Evolutionary conservation across 225 moss, liverwort and hornwort species (phyloP).

Genomic region (Polytrichum commune): DNA sequence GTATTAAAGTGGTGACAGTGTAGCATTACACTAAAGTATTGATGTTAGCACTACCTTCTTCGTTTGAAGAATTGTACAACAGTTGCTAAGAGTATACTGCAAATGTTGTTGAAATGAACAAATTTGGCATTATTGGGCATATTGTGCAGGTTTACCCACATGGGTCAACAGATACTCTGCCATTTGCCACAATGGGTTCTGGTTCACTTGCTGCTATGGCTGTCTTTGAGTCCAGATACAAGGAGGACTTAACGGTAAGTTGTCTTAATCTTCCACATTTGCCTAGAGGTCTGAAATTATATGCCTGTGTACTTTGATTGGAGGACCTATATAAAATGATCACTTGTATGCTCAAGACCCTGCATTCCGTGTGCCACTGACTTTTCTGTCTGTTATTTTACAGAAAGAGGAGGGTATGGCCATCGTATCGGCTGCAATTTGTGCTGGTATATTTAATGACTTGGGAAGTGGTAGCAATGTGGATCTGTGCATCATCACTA

Average conservation of each 20-base stretch:
- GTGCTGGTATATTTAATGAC: constrained; percentile 91
- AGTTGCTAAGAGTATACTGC: no score
- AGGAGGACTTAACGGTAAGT: constrained; percentile 69
- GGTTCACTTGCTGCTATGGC: constrained; percentile 91
- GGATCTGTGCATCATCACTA: constrained; percentile 79
- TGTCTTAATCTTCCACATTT: not conserved
- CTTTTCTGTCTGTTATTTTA: not conserved
- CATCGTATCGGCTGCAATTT: constrained; percentile 73
- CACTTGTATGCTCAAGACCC: no score
- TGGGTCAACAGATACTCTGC: constrained; percentile 81
- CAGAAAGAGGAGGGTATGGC: constrained; percentile 94
- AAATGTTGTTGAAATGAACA: not conserved
- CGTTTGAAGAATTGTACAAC: no score
- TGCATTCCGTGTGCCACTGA: no score
- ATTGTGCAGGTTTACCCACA: constrained; percentile 71
- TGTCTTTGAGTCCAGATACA: constrained; percentile 85
- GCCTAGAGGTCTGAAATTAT: no score
- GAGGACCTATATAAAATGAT: no score
- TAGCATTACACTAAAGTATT: no score
- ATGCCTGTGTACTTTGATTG: no score
- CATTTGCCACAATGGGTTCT: constrained; percentile 86
- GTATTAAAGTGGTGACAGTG: no score
- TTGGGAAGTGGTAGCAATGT: constrained; percentile 95
- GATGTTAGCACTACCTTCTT: no score
- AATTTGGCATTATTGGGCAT: not conserved